phyloP scores from a whole-genome alignment of 1,139 yeast genomes.

The Scheffersomyces quercinus region DNA sequence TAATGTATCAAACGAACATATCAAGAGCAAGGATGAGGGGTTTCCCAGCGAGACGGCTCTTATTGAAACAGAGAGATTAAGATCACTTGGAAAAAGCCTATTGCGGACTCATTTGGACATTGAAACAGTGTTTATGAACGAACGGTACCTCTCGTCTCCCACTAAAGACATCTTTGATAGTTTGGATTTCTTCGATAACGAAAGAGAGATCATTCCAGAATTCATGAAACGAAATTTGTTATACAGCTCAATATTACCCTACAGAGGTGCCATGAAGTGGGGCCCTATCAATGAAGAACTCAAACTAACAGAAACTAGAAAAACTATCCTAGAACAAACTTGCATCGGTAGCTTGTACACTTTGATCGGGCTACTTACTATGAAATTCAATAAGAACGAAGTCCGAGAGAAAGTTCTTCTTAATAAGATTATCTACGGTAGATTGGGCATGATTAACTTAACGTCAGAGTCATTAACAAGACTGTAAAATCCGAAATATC shows the following conservation, averaged over 20 bases:
- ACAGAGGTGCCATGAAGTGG: constrained; percentile 27
- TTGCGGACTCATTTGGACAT: constrained; percentile 21
- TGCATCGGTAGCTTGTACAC: constrained; percentile 41
- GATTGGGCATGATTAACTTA: constrained; percentile 15
- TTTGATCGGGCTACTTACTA: constrained; percentile 37
- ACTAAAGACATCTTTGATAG: constrained; percentile 25
- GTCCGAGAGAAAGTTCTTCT: constrained; percentile 28
- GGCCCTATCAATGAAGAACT: constrained; percentile 14
- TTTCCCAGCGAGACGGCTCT: background rate
- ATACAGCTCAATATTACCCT: constrained; percentile 30
- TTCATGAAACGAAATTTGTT: constrained; percentile 37
- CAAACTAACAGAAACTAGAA: constrained; percentile 9
- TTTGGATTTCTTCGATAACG: constrained; percentile 20
- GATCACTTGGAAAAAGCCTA: constrained; percentile 21
- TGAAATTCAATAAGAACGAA: constrained; percentile 26
- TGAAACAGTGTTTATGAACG: constrained; percentile 26
- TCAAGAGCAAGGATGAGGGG: background rate
- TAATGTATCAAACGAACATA: no score
- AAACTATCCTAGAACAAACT: constrained; percentile 24
- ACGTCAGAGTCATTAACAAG: constrained; percentile 5
- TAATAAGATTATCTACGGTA: constrained; percentile 31
- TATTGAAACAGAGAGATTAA: constrained; percentile 17
- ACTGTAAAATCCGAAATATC: background rate
- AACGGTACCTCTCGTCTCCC: constrained; percentile 28
- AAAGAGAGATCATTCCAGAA: constrained; percentile 22